These are phyloP conservation scores for Centaurea solstitialis DNA, from an alignment of 129 eudicot species.

Conservation along the genomic window DNA sequence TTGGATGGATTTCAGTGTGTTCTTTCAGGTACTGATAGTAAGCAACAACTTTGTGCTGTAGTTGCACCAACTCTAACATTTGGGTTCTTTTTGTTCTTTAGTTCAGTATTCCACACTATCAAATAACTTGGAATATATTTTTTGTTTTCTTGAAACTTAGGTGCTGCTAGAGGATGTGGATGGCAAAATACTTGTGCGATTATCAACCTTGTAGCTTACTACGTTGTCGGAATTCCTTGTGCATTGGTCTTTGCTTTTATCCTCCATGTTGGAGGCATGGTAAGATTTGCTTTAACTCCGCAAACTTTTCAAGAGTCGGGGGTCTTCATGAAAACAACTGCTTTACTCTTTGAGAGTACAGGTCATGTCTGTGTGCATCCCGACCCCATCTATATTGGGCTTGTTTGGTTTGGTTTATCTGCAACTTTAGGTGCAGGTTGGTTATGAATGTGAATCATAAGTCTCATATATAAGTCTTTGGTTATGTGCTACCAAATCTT, in stretches of 20 bases:
- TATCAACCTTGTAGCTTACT: slow-evolving; percentile 73
- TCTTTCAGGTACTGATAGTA: slow-evolving; percentile 48
- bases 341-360: not conserved
- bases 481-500: not conserved
- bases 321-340: not conserved
- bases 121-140: not conserved
- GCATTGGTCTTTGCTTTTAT: slow-evolving; percentile 64
- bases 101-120: not conserved
- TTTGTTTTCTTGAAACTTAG: slow-evolving; percentile 25
- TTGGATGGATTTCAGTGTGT: slow-evolving; percentile 76
- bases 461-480: not conserved
- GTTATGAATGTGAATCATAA: not conserved
- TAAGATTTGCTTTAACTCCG: slow-evolving; percentile 4
- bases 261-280: slow-evolving; percentile 76
- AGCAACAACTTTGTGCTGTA: not conserved
- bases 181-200: slow-evolving; percentile 69
- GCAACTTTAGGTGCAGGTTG: not conserved
- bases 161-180: slow-evolving; percentile 88
- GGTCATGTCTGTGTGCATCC: not conserved
- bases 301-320: not conserved
- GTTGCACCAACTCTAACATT: not conserved
- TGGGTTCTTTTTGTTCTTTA: not conserved
- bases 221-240: slow-evolving; percentile 63
- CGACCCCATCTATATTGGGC: not conserved
- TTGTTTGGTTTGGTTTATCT: not conserved